Base-by-base conservation (phyloP, 768 basidiomycete genomes). In the Amanita rubescens region DNA sequence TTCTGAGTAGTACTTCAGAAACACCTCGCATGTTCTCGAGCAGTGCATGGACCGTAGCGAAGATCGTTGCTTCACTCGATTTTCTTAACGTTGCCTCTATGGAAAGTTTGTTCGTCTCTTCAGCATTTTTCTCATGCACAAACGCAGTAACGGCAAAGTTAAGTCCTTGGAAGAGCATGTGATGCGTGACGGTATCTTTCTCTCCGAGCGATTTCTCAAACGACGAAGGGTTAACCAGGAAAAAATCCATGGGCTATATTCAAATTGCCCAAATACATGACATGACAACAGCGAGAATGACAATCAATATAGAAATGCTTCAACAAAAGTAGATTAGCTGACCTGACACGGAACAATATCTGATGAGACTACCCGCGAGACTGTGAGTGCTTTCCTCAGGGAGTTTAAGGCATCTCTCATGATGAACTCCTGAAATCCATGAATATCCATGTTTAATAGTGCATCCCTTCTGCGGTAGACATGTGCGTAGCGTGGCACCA, bases 201-300 rank as follows among this genome's bases (percentile, higher is more conserved):
- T 44, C 24, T 39, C 53, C 56, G 51, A 62, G 60, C 44, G 56
- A 58, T 35, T 58, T 60, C 54, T 63, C 67, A 62, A 49, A 55
- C 55, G 52, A 67, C 51, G 67, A 63, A 24, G 69, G 67, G 53
- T 68, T 69, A 58, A 67, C 72, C 68, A 78, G 64, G 59, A 72
- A 73, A 62, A 78, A 72, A 65, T 76, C 72, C 69, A 78, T 68
- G 43, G 78, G 75, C 81, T 82, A 66, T 63, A 67, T 58, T 60
- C 47, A 61, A 52, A 41, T 53, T 38, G 52, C 49, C 54, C 47
- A 52, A 35, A 43, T 59, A 59, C 57, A 59, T 56, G 59, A 39
- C 57, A 55, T 53, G 44, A 51, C 30, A 54, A 60, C 53, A 49
- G 51, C n/a, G 35, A 55, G 57, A 52, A 57, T 37, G 53, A 52